Evolutionary conservation across 768 basidiomycete species (phyloP), one percentile per base, ranked within the genome.

Genomic region (Ephemerocybe angulata): DNA sequence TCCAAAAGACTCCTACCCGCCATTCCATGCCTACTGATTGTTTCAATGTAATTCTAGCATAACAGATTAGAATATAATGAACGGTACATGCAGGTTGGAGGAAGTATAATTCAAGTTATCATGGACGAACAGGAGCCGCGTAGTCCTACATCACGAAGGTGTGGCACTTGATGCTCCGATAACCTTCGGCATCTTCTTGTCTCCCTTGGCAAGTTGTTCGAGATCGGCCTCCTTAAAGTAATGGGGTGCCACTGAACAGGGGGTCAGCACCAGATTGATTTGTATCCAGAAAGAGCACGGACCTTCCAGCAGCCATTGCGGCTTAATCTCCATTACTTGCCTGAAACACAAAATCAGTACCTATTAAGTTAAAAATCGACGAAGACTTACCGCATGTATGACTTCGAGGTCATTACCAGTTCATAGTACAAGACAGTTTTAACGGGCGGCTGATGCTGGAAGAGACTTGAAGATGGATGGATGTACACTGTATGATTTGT

Each of bases 251-350:
- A 98, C 93, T 93, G 37, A 17, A 41, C 54, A 12, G 54, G 59
- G 21, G 56, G 53, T 47, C 27, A 54, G 48, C 47, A 47, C 55
- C 37, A 19, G 48, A 47, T 24, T 30, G 6, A 25, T n/a, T 13
- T 28, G 15, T 19, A n/a, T 52, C 28, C 21, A 24, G 31, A 25
- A 67, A 21, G 15, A 21, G 38, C 19, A 74, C 84, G 53, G 53
- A 87, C 90, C 88, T 80, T 98, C 96, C 40, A 97, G 69, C 29
- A 98, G 69, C 97, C 97, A 98, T 24, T 84, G 67, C 3, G 96
- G 91, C 67, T 98, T 98, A 66, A 98, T 98, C 63, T 98, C 97
- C 94, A 98, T 98, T 35, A 94, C 81, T 78, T 98, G 95, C 58
- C 91, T 87, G 59, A 35, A 38, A 55, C 42, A 12, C 24, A 41